Evolutionary conservation across 257 asterid species (phyloP).

Genomic region (Henckelia pumila): DNA sequence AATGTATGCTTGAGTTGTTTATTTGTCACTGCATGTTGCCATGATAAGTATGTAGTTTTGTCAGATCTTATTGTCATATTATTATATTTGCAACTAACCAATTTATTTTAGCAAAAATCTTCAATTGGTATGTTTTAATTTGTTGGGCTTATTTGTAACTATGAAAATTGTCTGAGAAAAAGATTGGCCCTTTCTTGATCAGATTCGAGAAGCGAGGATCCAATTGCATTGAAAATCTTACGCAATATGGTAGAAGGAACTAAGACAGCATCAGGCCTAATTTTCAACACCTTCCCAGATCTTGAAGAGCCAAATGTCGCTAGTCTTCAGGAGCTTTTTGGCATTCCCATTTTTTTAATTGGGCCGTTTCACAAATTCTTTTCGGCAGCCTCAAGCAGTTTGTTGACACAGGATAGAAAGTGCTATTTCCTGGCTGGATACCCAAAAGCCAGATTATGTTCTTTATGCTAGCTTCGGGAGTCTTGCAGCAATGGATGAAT

Average conservation of each 20-base stretch:
- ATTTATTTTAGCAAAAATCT: too few relatives aligned
- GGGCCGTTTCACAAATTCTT: too few relatives aligned
- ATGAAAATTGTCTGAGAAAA: too few relatives aligned
- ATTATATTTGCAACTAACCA: too few relatives aligned
- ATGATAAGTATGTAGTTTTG: too few relatives aligned
- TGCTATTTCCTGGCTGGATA: slow-evolving; percentile 42
- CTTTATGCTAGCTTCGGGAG: too few relatives aligned
- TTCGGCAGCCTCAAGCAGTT: slow-evolving; percentile 50
- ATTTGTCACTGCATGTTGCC: too few relatives aligned
- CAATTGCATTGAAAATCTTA: slow-evolving; percentile 19
- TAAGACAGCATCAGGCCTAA: slow-evolving; percentile 43
- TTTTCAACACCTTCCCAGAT: slow-evolving; percentile 63
- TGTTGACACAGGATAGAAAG: slow-evolving; percentile 30
- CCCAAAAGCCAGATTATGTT: slow-evolving; percentile 35
- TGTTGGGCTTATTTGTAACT: too few relatives aligned
- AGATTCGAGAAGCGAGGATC: slow-evolving; percentile 4
- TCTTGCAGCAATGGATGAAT: too few relatives aligned
- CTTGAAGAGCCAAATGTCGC: slow-evolving; percentile 47
- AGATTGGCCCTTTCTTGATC: too few relatives aligned
- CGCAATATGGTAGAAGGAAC: slow-evolving; percentile 19
- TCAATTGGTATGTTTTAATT: slow-evolving; percentile 17
- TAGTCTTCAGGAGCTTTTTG: slow-evolving; percentile 43
- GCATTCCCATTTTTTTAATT: slow-evolving; percentile 42
- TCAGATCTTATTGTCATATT: too few relatives aligned
- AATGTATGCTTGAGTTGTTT: too few relatives aligned